These are phyloP conservation scores for Bullera alba DNA, from an alignment of 768 basidiomycete species.

Conservation along the genomic window DNA sequence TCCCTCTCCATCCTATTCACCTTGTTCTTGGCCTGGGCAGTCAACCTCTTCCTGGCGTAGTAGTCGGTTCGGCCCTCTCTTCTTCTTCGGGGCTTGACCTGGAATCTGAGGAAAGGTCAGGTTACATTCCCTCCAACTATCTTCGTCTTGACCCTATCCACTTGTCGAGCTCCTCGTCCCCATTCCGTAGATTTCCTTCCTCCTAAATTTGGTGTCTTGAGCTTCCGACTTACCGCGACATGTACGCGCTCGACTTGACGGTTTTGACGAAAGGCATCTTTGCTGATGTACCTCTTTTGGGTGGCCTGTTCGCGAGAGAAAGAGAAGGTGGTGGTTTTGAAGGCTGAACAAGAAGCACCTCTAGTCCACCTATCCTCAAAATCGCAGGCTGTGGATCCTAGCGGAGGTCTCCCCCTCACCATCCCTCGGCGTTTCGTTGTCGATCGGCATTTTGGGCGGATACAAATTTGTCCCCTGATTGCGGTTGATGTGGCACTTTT, in stretches of 20 bases:
- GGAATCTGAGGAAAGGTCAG: conserved; percentile 56
- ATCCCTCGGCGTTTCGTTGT: too few species aligned
- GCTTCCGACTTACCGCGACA: background rate
- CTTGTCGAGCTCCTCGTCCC: conserved; percentile 53
- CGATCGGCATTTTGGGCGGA: too few species aligned
- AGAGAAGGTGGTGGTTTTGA: background rate
- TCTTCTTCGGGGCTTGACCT: conserved; percentile 95
- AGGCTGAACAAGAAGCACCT: background rate
- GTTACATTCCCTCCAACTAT: background rate
- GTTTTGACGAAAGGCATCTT: conserved; percentile 89
- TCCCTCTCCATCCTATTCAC: conserved; percentile 38
- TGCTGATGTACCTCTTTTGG: background rate
- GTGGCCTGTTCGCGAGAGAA: too few species aligned
- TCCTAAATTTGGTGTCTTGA: background rate
- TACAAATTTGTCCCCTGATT: too few species aligned
- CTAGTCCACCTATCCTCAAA: too few species aligned
- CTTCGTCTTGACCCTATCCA: background rate
- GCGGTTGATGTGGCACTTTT: too few species aligned
- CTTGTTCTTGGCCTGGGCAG: conserved; percentile 99
- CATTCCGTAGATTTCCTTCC: background rate
- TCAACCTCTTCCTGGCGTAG: conserved; percentile 94
- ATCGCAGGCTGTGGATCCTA: too few species aligned
- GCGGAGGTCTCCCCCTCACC: too few species aligned
- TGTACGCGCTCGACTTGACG: conserved; percentile 54
- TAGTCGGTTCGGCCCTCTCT: conserved; percentile 99